phyloP scores from a whole-genome alignment of 768 basidiomycete species.

The Dendrothele bispora region DNA sequence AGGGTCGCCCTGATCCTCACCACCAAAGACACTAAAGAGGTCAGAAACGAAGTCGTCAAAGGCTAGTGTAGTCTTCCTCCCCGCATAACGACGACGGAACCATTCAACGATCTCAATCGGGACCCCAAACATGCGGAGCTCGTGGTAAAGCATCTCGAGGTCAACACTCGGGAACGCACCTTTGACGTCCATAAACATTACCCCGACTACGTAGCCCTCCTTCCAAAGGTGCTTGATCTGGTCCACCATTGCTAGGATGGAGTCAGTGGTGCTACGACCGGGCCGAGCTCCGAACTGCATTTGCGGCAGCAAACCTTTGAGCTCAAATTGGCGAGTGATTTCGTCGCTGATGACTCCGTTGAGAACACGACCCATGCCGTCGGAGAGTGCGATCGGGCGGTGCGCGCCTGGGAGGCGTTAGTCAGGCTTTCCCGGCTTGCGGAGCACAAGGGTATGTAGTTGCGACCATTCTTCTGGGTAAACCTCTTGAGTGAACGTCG shows the following conservation, averaged over 20 bases:
- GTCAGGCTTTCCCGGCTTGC: constrained; percentile 32
- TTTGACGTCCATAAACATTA: constrained; percentile 30
- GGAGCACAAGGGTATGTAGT: constrained; percentile 26
- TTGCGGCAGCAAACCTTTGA: constrained; percentile 17
- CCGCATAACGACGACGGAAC: no score
- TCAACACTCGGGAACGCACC: constrained; percentile 25
- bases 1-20: no score
- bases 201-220: constrained; percentile 18
- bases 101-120: constrained; percentile 18
- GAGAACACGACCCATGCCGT: neutral
- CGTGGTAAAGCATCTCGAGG: constrained; percentile 15
- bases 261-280: constrained; percentile 27
- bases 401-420: constrained; percentile 31
- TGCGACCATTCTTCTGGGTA: constrained; percentile 29
- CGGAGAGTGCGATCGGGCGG: constrained; percentile 32
- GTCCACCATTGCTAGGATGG: constrained; percentile 21
- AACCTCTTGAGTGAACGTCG: constrained; percentile 20
- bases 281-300: constrained; percentile 30
- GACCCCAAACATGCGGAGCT: constrained; percentile 20
- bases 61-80: no score
- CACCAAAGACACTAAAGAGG: no score
- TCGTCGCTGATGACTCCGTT: neutral
- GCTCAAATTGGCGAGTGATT: constrained; percentile 12
- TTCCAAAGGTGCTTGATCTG: constrained; percentile 22
- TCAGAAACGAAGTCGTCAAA: no score